Percentiles rank a stretch among this genome's conserved stretches.
Evolutionary conservation across 2,329 filamentous ascomycete species (phyloP).

Genomic region (Cladosporium sp.): DNA sequence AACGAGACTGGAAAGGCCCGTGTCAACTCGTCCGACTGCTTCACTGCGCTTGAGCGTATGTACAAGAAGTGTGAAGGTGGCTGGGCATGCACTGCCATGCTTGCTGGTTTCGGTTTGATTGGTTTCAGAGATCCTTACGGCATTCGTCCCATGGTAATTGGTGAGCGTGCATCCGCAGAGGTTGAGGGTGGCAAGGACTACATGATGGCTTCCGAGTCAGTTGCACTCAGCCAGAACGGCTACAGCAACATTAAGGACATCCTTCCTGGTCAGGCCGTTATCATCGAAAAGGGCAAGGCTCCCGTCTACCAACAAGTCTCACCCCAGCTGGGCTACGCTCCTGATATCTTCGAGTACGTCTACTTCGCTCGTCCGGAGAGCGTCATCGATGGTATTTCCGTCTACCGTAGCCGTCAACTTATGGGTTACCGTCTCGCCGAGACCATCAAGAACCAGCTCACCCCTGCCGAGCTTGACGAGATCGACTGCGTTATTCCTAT

Average conservation of each 20-base stretch:
- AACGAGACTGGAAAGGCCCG: constrained; percentile 76
- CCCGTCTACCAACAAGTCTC: constrained; percentile 75
- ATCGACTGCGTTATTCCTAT: constrained; percentile 85
- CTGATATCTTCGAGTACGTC: constrained; percentile 83
- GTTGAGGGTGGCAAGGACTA: constrained; percentile 64
- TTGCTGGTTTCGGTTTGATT: constrained; percentile 75
- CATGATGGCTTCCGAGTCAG: constrained; percentile 86
- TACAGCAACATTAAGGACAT: constrained; percentile 75
- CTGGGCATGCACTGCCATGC: constrained; percentile 77
- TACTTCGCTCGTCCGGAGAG: constrained; percentile 83
- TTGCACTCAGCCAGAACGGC: constrained; percentile 76
- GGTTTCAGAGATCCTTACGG: constrained; percentile 76
- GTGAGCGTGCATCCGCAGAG: constrained; percentile 55
- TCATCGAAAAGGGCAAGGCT: constrained; percentile 71
- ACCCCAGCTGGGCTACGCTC: constrained; percentile 64
- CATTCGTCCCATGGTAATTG: constrained; percentile 77
- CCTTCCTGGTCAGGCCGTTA: constrained; percentile 77
- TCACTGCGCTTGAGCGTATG: constrained; percentile 66
- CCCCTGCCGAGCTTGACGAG: constrained; percentile 64
- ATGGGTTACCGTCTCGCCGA: constrained; percentile 82
- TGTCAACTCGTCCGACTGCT: constrained; percentile 73
- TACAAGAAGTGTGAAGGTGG: constrained; percentile 70
- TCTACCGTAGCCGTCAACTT: constrained; percentile 76
- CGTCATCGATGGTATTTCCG: constrained; percentile 81
- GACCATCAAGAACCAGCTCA: constrained; percentile 63